Base-by-base conservation (phyloP, 23 red algal species). In the Cyanidium caldarium region DNA sequence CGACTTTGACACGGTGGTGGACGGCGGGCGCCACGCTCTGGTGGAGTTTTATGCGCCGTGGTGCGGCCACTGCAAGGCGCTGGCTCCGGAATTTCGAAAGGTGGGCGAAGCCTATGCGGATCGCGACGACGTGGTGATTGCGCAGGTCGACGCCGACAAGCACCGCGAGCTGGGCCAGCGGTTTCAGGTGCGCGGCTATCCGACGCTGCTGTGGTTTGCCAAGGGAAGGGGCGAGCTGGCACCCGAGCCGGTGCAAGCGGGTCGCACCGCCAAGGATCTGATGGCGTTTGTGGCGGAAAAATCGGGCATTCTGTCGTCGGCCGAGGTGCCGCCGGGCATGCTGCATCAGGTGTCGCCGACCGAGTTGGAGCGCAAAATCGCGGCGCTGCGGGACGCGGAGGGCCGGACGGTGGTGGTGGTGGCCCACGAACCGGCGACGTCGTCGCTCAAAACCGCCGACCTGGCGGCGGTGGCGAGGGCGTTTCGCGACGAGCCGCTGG, bases 21-120 rank as follows among this genome's bases (percentile, higher is more conserved):
- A n/a, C n/a, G n/a, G n/a, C n/a, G n/a, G n/a, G n/a, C n/a, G n/a
- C n/a, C n/a, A n/a, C n/a, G n/a, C n/a, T n/a, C 65, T 92, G 43
- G 87, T 94, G 29, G 83, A 94, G 37, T 94, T 94, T 66, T 94
- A 86, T 68, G 87, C 87, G 14, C 81, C 81, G 12, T 94, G 87
- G 87, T 94, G 87, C 44, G 80, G 87, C 39, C 87, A 86, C 73
- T 86, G 82, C 46, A 86, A 86, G 31, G 72, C 36, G 20, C 75
- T 86, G 38, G 82, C 82, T 13, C 84, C 84, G 39, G 84, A 79
- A 35, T 87, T 73, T 29, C 45, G 79, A 71, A 45, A 66, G 35
- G 21, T 87, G 46, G 84, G 75, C 1, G 67, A 65, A 0, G 57
- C 75, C 1, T 80, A 76, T 65, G 73, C 57, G 17, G 40, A n/a